Conservation (phyloP, 2,329 filamentous ascomycete genomes). For the Pyricularia sp. region DNA sequence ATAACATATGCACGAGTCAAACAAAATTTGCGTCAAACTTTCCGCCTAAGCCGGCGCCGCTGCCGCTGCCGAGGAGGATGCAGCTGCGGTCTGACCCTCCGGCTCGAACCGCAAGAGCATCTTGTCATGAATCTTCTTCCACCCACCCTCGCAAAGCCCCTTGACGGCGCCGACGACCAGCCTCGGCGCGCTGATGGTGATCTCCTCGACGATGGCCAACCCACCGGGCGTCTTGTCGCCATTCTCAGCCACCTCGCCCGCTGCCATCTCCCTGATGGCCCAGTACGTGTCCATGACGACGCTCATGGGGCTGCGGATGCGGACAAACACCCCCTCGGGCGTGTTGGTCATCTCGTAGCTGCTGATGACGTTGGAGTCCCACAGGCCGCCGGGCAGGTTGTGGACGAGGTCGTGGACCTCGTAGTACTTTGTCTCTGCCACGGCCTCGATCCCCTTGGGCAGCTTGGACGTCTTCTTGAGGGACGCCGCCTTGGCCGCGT, state of each 20-base stretch:
- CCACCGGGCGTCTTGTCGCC: constrained; percentile 13
- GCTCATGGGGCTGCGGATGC: constrained; percentile 36
- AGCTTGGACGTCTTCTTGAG: constrained; percentile 16
- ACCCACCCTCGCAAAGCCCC: constrained; percentile 35
- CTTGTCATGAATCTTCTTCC: constrained; percentile 36
- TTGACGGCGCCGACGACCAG: constrained; percentile 36
- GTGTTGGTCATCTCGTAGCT: constrained; percentile 39
- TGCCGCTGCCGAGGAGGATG: background rate
- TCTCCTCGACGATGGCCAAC: constrained; percentile 34
- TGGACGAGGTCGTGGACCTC: constrained; percentile 36
- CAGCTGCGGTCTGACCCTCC: background rate
- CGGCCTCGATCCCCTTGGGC: constrained; percentile 15
- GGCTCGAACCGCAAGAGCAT: constrained; percentile 26
- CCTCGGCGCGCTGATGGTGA: constrained; percentile 35
- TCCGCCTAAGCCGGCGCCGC: background rate
- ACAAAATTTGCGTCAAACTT: background rate
- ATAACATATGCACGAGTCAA: background rate
- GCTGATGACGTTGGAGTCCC: constrained; percentile 40
- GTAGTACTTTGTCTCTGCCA: constrained; percentile 24
- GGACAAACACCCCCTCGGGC: constrained; percentile 35
- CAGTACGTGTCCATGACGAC: constrained; percentile 41
- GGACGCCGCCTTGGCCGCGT: constrained; percentile 14
- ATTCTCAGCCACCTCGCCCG: constrained; percentile 5
- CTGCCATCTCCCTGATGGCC: constrained; percentile 16
- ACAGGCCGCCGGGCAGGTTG: constrained; percentile 39